Evolutionary conservation across 805 yeast species (phyloP).

Genomic region (Peterozyma toletana): DNA sequence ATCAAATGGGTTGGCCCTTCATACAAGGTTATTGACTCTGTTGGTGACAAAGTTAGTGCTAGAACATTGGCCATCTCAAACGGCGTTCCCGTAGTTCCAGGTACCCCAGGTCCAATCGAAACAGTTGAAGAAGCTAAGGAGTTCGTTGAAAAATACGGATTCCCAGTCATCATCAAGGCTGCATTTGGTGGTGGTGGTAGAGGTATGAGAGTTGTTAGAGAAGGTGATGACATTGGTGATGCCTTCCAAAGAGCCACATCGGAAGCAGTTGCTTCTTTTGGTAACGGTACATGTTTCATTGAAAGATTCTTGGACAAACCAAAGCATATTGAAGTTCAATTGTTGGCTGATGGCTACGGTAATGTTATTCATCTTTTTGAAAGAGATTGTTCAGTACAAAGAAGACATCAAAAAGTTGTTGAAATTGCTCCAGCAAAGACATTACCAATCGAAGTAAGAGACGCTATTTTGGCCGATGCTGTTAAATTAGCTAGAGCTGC

Average conservation of each 20-base stretch:
- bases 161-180: slow-evolving; percentile 95
- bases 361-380: slow-evolving; percentile 93
- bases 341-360: slow-evolving; percentile 89
- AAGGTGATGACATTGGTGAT: slow-evolving; percentile 87
- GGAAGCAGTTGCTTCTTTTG: slow-evolving; percentile 93
- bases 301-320: slow-evolving; percentile 94
- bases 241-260: slow-evolving; percentile 91
- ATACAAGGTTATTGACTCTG: slow-evolving; percentile 79
- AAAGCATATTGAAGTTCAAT: slow-evolving; percentile 96
- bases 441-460: slow-evolving; percentile 74
- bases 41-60: slow-evolving; percentile 96
- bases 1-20: slow-evolving; percentile 97
- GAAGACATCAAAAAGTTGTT: slow-evolving; percentile 98
- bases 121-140: slow-evolving; percentile 66
- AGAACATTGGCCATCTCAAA: slow-evolving; percentile 77
- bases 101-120: slow-evolving; percentile 96
- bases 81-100: slow-evolving; percentile 91
- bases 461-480: slow-evolving; percentile 91
- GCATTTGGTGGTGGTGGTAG: slow-evolving; percentile 99
- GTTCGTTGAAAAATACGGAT: slow-evolving; percentile 82
- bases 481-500: slow-evolving; percentile 86
- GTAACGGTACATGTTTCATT: slow-evolving; percentile 96
- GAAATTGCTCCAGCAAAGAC: slow-evolving; percentile 98
- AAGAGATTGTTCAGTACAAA: slow-evolving; percentile 99
- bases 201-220: slow-evolving; percentile 98